phyloP scores from a whole-genome alignment of 1,284 basidiomycete genomes.

The Puccinia novopanici region DNA sequence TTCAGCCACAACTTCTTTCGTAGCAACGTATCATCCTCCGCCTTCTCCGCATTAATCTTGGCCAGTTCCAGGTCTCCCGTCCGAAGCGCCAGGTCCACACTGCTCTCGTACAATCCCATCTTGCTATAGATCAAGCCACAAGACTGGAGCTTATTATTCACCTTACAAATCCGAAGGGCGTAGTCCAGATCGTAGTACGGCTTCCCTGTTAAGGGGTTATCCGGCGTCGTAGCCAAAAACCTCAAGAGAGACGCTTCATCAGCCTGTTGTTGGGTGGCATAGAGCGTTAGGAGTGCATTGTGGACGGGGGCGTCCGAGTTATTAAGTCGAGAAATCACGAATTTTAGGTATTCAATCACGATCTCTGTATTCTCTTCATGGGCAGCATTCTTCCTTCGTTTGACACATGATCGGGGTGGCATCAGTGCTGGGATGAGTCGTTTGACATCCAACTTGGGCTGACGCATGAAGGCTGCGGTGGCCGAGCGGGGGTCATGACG shows the following conservation, averaged over 20 bases:
- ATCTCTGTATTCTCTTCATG: constrained; percentile 27
- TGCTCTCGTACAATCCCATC: constrained; percentile 95
- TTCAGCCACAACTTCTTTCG: constrained; percentile 96
- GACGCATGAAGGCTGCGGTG: constrained; percentile 87
- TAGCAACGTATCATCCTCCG: constrained; percentile 80
- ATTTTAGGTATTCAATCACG: constrained; percentile 44
- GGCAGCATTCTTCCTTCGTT: constrained; percentile 4
- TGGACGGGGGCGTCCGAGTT: constrained; percentile 85
- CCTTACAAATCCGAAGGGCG: constrained; percentile 81
- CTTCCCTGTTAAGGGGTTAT: constrained; percentile 76
- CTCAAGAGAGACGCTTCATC: constrained; percentile 80
- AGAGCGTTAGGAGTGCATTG: constrained; percentile 87
- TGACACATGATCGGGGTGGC: constrained; percentile 63
- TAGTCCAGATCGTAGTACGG: constrained; percentile 98
- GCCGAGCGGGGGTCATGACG: constrained; percentile 81
- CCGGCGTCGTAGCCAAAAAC: constrained; percentile 80
- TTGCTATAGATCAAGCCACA: constrained; percentile 97
- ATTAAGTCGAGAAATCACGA: constrained; percentile 73
- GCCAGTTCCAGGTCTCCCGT: constrained; percentile 91
- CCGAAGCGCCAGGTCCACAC: constrained; percentile 89
- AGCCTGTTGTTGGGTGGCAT: constrained; percentile 65
- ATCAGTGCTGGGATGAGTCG: constrained; percentile 83
- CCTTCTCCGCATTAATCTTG: constrained; percentile 88
- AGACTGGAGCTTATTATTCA: constrained; percentile 74
- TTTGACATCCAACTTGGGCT: constrained; percentile 74